phyloP scores from a whole-genome alignment of 495 filamentous ascomycete genomes.

The Articulospora tetracladia region DNA sequence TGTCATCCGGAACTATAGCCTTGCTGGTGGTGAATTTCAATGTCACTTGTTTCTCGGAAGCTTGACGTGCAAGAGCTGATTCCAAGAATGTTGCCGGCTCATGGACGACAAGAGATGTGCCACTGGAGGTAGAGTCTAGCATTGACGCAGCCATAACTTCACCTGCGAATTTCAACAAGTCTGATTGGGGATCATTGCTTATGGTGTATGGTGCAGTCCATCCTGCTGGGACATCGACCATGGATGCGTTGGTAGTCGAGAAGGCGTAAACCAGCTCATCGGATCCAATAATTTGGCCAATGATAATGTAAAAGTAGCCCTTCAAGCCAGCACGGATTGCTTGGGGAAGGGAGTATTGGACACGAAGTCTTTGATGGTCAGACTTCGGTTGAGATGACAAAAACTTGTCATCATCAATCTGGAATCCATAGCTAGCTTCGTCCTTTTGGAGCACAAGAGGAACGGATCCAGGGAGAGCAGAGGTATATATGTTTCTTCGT shows the following conservation, averaged over 20 bases:
- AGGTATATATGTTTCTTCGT: background rate
- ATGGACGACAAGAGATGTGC: too few relatives aligned
- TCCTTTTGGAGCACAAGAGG: background rate
- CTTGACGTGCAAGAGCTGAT: too few relatives aligned
- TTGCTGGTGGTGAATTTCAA: too few relatives aligned
- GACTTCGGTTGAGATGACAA: background rate
- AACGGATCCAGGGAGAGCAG: background rate
- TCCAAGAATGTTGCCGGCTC: too few relatives aligned
- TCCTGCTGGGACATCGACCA: background rate
- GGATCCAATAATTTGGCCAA: background rate
- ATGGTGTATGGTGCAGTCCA: background rate
- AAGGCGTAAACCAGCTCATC: constrained; percentile 3
- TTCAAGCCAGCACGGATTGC: background rate
- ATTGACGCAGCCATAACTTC: background rate
- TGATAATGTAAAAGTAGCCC: background rate
- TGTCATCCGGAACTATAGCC: too few relatives aligned
- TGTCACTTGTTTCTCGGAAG: too few relatives aligned
- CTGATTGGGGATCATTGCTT: background rate
- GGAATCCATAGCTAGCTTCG: background rate
- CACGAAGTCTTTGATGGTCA: background rate
- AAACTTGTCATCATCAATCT: background rate
- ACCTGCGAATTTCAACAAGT: background rate
- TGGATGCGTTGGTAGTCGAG: background rate
- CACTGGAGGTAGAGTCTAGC: background rate
- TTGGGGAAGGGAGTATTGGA: background rate